Base-by-base conservation (phyloP, 257 asterid genomes). In the Gentiana macrophylla region DNA sequence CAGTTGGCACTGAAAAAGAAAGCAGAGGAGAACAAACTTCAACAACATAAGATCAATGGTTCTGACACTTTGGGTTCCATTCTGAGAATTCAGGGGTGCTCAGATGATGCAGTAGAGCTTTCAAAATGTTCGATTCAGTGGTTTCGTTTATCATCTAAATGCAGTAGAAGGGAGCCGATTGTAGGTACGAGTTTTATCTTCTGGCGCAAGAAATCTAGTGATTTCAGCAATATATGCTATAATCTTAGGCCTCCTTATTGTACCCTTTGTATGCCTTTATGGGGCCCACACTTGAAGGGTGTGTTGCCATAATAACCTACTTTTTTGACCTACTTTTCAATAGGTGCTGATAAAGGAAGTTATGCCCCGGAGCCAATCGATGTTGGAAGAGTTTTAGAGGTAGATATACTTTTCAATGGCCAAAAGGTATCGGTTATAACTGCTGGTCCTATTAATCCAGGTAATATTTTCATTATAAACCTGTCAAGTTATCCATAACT, bases 361-460 rank as follows among this genome's bases (percentile, higher is more conserved):
- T 90, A 90, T 70, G 98, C 95, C 55, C 98, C 97, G 4, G 98
- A 92, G 74, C 97, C 98, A 13, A 70, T 75, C 71, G 98, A 92
- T 56, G 94, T 92, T 66, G 98, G 97, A 56, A 77, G 94, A 77
- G 62, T 85, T 53, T 70, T 92, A 76, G 83, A 81, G 68, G 98
- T 86, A 7, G 94, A 84, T 70, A 75, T 92, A 47, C 69, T 61
- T 38, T 71, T 71, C 51, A 74, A 62, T 50, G 80, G 73, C 62
- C 80, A 59, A 62, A 81, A 71, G 62, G 62, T 73, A 57, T 81
- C 77, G 8, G 74, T 87, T 60, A 62, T 75, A 9, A 78, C 95
- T 57, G 70, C 89, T 58, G 77, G 82, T 49, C 95, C 94, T 53
- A 74, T 92, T 51, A 90, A 82, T 68, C 93, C 89, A 35, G 92